Conservation (phyloP, 2,329 filamentous ascomycete species). For the Trichoderma sp. region DNA sequence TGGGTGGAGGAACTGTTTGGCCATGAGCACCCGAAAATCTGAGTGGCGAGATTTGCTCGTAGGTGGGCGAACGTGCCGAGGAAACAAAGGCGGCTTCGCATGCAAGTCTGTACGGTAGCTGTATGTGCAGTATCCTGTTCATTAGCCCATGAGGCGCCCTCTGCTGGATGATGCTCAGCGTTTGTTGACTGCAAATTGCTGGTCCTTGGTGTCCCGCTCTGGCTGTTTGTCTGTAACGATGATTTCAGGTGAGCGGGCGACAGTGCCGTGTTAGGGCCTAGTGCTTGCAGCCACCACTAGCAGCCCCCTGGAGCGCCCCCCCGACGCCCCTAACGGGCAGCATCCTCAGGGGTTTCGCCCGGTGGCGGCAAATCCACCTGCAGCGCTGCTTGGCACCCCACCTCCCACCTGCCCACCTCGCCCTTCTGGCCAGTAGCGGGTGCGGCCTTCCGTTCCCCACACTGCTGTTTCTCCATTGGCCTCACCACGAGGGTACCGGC, state of each 20-base stretch:
- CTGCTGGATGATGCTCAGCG: background rate
- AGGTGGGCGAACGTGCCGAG: background rate
- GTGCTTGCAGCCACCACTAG: constrained; percentile 17
- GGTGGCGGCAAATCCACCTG: constrained; percentile 18
- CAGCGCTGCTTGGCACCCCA: constrained; percentile 11
- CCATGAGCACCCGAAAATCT: background rate
- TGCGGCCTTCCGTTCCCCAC: constrained; percentile 20
- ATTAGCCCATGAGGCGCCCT: background rate
- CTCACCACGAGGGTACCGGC: constrained; percentile 2
- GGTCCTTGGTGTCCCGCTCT: constrained; percentile 6
- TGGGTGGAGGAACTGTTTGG: background rate
- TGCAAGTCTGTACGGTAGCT: background rate
- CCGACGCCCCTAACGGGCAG: background rate
- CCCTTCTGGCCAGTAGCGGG: constrained; percentile 15
- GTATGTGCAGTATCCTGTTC: background rate
- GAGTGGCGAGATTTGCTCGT: background rate
- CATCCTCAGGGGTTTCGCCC: constrained; percentile 13
- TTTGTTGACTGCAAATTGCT: constrained; percentile 3
- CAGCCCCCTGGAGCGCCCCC: background rate
- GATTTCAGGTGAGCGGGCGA: constrained; percentile 19
- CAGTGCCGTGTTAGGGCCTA: constrained; percentile 15
- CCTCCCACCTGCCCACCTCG: background rate
- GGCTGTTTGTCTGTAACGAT: constrained; percentile 16
- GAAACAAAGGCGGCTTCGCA: background rate
- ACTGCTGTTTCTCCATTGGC: constrained; percentile 19